Conservation (phyloP, 2,329 filamentous ascomycete species). For the Coniella vitis region DNA sequence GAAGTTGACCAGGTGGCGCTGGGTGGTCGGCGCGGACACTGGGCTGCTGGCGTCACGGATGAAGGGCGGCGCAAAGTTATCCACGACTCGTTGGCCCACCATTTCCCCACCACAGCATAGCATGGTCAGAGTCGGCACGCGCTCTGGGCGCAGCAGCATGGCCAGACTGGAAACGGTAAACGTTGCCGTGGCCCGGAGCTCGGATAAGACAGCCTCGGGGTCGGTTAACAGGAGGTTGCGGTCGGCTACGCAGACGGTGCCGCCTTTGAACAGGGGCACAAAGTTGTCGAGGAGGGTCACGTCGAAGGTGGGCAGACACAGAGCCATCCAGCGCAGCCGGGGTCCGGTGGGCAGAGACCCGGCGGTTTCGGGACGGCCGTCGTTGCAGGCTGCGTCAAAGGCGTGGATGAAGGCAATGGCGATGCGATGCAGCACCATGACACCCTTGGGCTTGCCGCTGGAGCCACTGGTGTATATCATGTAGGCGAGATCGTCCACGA, state of each 20-base stretch:
- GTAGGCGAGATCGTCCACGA: neutral
- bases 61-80: constrained; percentile 21
- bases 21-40: neutral
- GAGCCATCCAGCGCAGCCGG: neutral
- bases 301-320: neutral
- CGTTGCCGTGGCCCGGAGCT: neutral
- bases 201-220: neutral
- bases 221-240: neutral
- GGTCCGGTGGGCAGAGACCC: neutral
- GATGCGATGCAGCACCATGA: constrained; percentile 28
- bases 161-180: neutral
- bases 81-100: constrained; percentile 24
- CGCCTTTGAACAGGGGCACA: neutral
- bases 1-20: neutral
- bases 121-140: constrained; percentile 16
- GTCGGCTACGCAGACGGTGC: neutral
- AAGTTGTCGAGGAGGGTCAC: neutral
- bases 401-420: neutral
- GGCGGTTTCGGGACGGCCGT: neutral
- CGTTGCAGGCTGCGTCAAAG: no score
- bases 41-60: no score
- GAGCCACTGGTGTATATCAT: constrained; percentile 80
- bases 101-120: constrained; percentile 29
- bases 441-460: constrained; percentile 83
- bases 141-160: neutral